A percentile compares a stretch with the other conserved stretches of the same genome.
These are phyloP conservation scores for Pichia sp. DNA, from an alignment of 1,139 yeast genomes.

Conservation along the genomic window DNA sequence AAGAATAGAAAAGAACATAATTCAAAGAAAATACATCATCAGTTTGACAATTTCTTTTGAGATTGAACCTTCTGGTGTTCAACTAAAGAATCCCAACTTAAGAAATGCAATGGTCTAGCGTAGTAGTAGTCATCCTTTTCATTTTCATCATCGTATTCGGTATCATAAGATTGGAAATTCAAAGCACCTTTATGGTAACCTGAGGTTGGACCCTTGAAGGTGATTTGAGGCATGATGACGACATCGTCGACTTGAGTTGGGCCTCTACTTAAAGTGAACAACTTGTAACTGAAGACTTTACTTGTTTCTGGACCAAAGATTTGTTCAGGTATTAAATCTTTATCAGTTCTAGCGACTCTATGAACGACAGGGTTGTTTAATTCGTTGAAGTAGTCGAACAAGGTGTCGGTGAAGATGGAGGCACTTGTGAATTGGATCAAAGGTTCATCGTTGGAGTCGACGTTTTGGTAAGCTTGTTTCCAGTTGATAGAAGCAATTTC, in stretches of 20 bases:
- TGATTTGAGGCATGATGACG: constrained; percentile 45
- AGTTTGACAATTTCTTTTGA: background rate
- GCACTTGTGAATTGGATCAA: constrained; percentile 76
- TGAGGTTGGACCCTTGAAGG: constrained; percentile 24
- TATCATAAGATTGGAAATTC: constrained; percentile 16
- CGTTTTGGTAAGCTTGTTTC: constrained; percentile 53
- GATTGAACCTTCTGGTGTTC: background rate
- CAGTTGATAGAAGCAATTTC: constrained; percentile 40
- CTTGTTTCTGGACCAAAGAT: constrained; percentile 28
- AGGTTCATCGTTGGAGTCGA: constrained; percentile 48
- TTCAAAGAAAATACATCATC: background rate
- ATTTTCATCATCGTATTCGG: constrained; percentile 27
- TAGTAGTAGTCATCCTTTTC: constrained; percentile 25
- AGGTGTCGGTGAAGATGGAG: constrained; percentile 73
- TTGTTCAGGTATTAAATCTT: constrained; percentile 22
- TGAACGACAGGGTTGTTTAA: constrained; percentile 59
- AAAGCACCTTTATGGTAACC: constrained; percentile 17
- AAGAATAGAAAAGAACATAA: background rate
- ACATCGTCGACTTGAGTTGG: constrained; percentile 80
- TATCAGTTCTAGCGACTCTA: constrained; percentile 58
- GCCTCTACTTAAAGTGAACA: constrained; percentile 64
- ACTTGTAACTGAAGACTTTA: constrained; percentile 44
- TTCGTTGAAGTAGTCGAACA: constrained; percentile 66
- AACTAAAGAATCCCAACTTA: constrained; percentile 23
- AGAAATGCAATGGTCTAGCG: constrained; percentile 27